A percentile compares a stretch with the other conserved stretches of the same genome.
phyloP scores from a whole-genome alignment of 2,329 filamentous ascomycete genomes.

The Colletotrichum lentis region DNA sequence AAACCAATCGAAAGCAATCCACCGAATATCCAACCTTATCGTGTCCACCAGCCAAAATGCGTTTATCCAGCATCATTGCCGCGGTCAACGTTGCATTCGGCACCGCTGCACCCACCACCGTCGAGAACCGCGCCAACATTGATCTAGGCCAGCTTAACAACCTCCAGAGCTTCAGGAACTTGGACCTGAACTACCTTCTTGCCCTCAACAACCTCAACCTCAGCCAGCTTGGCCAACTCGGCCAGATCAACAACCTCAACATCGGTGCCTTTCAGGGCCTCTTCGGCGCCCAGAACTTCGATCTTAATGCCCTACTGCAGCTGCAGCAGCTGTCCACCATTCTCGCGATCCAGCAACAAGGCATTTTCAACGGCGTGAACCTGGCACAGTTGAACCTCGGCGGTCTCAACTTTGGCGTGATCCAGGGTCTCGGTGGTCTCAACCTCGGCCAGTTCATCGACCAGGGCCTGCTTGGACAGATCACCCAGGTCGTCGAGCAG shows the following conservation, averaged over 20 bases:
- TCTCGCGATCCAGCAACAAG: constrained; percentile 46
- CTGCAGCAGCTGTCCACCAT: constrained; percentile 53
- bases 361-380: constrained; percentile 45
- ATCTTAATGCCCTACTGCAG: constrained; percentile 52
- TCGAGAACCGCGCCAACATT: constrained; percentile 55
- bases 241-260: constrained; percentile 49
- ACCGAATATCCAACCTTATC: constrained; percentile 40
- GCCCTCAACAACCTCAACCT: constrained; percentile 57
- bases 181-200: constrained; percentile 57
- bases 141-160: constrained; percentile 53
- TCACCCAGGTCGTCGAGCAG: constrained; percentile 43
- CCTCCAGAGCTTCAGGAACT: constrained; percentile 51
- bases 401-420: constrained; percentile 45
- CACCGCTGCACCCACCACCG: constrained; percentile 52
- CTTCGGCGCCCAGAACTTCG: constrained; percentile 52
- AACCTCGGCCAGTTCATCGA: constrained; percentile 46
- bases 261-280: constrained; percentile 53
- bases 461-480: constrained; percentile 42
- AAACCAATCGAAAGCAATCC: constrained; percentile 38
- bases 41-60: constrained; percentile 55
- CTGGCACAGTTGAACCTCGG: constrained; percentile 43
- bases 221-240: constrained; percentile 52
- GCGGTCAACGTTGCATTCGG: constrained; percentile 50
- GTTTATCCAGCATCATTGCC: constrained; percentile 56
- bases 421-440: constrained; percentile 42